These are phyloP conservation scores for Tuctoria greenei DNA, from an alignment of 176 grass and related monocot species.

Conservation along the genomic window DNA sequence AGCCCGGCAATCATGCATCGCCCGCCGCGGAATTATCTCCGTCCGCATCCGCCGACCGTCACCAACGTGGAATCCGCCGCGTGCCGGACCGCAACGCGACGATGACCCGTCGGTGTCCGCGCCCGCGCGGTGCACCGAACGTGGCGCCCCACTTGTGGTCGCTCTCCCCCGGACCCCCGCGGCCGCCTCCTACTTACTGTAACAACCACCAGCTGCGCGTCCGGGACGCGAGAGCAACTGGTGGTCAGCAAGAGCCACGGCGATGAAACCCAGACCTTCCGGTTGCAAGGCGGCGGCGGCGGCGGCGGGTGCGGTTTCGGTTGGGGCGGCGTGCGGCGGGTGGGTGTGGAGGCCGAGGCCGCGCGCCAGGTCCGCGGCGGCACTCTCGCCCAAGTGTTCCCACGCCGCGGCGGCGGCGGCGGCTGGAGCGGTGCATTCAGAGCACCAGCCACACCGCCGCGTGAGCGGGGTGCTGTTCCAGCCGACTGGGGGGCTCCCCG, in stretches of 20 bases:
- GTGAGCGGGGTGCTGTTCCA: not conserved
- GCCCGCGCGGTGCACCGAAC: slow-evolving; percentile 28
- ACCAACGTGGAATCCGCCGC: slow-evolving; percentile 12
- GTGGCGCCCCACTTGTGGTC: slow-evolving; percentile 29
- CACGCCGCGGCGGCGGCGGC: slow-evolving; percentile 28
- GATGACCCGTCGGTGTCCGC: slow-evolving; percentile 22
- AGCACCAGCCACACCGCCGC: not conserved
- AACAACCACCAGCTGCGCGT: slow-evolving; percentile 10
- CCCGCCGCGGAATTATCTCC: slow-evolving; percentile 24
- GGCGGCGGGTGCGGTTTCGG: slow-evolving; percentile 21
- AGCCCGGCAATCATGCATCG: slow-evolving; percentile 21
- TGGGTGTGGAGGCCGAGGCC: slow-evolving; percentile 38
- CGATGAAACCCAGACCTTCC: slow-evolving; percentile 36
- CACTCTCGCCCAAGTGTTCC: slow-evolving; percentile 14
- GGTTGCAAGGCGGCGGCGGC: not conserved
- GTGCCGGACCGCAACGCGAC: slow-evolving; percentile 38
- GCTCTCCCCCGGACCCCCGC: not conserved
- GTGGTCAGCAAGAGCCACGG: not conserved
- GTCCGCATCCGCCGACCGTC: slow-evolving; percentile 23
- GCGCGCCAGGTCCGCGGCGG: not conserved
- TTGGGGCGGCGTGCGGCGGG: slow-evolving; percentile 3
- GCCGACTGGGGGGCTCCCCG: not conserved
- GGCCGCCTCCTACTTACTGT: slow-evolving; percentile 26
- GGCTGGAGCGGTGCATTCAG: slow-evolving; percentile 21
- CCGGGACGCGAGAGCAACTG: not conserved